Evolutionary conservation across 352 stramenopile species (phyloP), one percentile per base, ranked within the genome.

Genomic region (Pythium grandisporangium): DNA sequence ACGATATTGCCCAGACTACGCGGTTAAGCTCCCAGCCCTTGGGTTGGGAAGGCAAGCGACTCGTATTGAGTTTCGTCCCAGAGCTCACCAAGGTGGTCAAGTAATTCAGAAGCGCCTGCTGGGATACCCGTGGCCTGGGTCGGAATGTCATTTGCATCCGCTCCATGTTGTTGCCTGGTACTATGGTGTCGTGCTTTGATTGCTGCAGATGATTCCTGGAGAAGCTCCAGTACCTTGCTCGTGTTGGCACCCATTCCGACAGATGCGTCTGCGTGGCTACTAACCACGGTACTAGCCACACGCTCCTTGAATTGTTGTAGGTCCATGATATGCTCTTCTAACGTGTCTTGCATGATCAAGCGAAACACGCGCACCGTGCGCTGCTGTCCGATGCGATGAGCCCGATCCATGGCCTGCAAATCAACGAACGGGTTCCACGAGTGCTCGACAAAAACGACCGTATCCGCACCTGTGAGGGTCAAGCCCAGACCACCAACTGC

Each of bases 401-500:
- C 77, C 24, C 80, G 64, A 52, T 93, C 80, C 80, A 94, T 96
- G 10, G 84, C 90, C 53, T 97, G 91, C 30, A 98, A 34, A 56
- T 99, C 95, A 25, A 96, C 82, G 55, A 96, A 94, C 16, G 96
- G 96, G 53, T 99, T 99, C 92, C 95, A 99, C 42, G 96, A 93
- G 47, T 98, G 89, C 61, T 99, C 96, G 1, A 99, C 55, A 53
- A 99, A 98, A 27, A 99, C 95, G 7, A 99, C 96, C 0, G 87
- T 98, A 60, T 98, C 93, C 4, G 95, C 96, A 10, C 82, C 87
- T 6, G 92, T 98, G 34, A 99, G 71, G 45, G 97, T 99, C 6
- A 99, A 77, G 16, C 96, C 96, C 5, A 99, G 58, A 0, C 94
- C 92, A 14, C 96, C 96, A 22, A 98, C 79, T 25, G 81, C 68